A percentile compares a stretch with the other conserved stretches of the same genome.
These are phyloP conservation scores for Colletotrichum cereale DNA, from an alignment of 2,329 filamentous ascomycete species.

Conservation along the genomic window DNA sequence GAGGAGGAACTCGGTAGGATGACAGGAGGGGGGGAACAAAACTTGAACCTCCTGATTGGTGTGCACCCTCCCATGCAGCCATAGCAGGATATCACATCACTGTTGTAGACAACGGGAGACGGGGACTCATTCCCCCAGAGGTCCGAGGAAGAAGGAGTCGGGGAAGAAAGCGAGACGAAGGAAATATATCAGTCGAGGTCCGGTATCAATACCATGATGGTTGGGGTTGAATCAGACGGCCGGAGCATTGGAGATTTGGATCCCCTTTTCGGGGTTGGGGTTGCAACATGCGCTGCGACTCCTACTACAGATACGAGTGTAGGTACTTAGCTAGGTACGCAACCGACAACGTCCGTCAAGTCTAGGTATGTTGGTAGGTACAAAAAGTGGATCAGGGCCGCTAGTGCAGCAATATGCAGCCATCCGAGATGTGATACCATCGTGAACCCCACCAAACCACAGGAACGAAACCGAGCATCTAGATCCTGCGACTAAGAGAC, in stretches of 20 bases:
- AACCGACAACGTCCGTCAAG: background rate
- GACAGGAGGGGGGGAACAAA: background rate
- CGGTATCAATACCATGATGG: background rate
- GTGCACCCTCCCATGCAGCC: background rate
- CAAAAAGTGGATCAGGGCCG: background rate
- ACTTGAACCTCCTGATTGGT: background rate
- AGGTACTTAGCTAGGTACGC: no score
- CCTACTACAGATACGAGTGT: no score
- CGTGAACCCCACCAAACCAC: background rate
- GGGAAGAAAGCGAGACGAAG: background rate
- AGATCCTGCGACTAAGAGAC: background rate
- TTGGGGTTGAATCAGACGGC: slow-evolving; percentile 22
- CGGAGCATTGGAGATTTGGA: slow-evolving; percentile 21
- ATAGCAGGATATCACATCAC: background rate
- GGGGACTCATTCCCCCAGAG: background rate
- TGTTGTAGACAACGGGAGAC: background rate
- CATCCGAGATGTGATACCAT: background rate
- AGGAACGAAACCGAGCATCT: background rate
- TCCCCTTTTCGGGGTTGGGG: slow-evolving; percentile 10
- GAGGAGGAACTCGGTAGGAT: background rate
- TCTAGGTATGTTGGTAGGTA: background rate
- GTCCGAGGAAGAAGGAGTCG: background rate
- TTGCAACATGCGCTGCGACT: background rate
- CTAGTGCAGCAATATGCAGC: background rate
- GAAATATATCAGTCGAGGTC: slow-evolving; percentile 9